A percentile compares a stretch with the other conserved stretches of the same genome.
phyloP scores from a whole-genome alignment of 352 stramenopile genomes.

The Phytophthora kernoviae region DNA sequence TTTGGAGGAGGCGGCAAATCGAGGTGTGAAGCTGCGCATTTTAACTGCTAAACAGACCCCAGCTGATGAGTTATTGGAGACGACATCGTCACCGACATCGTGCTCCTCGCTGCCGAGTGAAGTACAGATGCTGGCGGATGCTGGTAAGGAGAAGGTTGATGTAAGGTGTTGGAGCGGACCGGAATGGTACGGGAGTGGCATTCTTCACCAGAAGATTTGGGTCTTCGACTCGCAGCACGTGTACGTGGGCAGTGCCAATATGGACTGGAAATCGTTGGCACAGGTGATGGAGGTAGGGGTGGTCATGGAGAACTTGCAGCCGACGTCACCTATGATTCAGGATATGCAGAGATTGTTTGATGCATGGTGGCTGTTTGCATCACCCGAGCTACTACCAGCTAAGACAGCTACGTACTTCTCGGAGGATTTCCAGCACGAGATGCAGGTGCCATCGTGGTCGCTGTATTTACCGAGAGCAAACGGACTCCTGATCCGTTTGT shows the following conservation, averaged over 20 bases:
- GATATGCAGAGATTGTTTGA: slow-evolving; percentile 75
- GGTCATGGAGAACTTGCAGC: slow-evolving; percentile 52
- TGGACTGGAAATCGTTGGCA: slow-evolving; percentile 87
- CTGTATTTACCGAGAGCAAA: slow-evolving; percentile 38
- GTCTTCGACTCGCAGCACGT: slow-evolving; percentile 66
- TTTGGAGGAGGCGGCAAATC: slow-evolving; percentile 46
- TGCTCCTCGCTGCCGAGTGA: slow-evolving; percentile 56
- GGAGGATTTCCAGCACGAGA: slow-evolving; percentile 52
- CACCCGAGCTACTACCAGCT: slow-evolving; percentile 29
- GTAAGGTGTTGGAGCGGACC: slow-evolving; percentile 66
- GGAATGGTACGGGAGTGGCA: slow-evolving; percentile 79
- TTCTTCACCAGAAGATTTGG: slow-evolving; percentile 87
- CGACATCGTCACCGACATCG: slow-evolving; percentile 32
- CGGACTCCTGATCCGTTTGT: slow-evolving; percentile 58
- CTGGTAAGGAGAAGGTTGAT: slow-evolving; percentile 29
- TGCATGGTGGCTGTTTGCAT: slow-evolving; percentile 73
- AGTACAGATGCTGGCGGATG: slow-evolving; percentile 45
- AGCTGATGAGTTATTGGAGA: slow-evolving; percentile 16
- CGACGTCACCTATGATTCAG: slow-evolving; percentile 36
- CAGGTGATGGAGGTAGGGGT: slow-evolving; percentile 89
- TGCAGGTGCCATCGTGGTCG: slow-evolving; percentile 73
- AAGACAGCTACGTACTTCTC: slow-evolving; percentile 59
- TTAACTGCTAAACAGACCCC: slow-evolving; percentile 40
- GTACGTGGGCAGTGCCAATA: slow-evolving; percentile 85
- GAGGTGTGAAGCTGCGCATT: slow-evolving; percentile 64